phyloP scores from a whole-genome alignment of 306 rosid genomes.

The Pyrus betulifolia region DNA sequence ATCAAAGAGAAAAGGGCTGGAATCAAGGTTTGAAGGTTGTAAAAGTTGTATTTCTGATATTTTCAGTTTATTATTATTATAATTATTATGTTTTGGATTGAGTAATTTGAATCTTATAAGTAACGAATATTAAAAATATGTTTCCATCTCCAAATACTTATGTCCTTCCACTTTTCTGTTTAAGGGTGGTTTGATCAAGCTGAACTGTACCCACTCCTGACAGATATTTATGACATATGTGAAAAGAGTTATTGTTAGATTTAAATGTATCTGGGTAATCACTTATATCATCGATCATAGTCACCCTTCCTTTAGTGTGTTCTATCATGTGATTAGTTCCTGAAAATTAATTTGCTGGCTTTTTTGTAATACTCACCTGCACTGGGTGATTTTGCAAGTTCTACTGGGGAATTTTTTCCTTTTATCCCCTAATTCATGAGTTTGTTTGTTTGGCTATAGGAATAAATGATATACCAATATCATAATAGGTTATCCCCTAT shows the following conservation, averaged over 20 bases:
- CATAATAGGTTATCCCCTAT: not conserved
- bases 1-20: conserved; percentile 67
- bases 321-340: not conserved
- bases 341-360: not conserved
- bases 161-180: not conserved
- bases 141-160: not conserved
- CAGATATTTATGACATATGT: not conserved
- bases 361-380: not conserved
- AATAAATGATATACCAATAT: not conserved
- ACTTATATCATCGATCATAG: not conserved
- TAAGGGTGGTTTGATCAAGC: not conserved
- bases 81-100: conserved; percentile 1
- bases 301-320: not conserved
- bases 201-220: not conserved
- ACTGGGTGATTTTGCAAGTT: not conserved
- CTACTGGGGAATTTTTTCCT: not conserved
- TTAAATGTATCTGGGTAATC: not conserved
- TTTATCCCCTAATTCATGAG: not conserved
- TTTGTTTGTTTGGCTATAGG: not conserved
- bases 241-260: too few species aligned
- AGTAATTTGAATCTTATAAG: not conserved
- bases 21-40: conserved; percentile 68
- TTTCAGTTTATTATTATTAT: conserved; percentile 7
- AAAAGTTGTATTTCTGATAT: conserved; percentile 8
- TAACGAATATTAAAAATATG: not conserved